phyloP scores from a whole-genome alignment of 306 rosid species.

The Corylus americana region DNA sequence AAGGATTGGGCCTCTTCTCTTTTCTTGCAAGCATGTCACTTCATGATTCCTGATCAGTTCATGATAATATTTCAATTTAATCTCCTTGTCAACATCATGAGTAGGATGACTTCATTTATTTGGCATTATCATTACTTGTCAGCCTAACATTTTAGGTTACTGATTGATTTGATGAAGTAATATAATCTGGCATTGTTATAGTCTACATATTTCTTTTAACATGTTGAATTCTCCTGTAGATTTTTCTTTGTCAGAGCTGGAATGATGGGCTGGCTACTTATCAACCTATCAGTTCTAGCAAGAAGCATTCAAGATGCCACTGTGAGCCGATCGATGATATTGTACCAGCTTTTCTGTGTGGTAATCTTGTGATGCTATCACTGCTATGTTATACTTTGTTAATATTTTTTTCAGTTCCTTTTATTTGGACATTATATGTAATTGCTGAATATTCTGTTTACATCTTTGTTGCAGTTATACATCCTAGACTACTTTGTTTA shows the following conservation, averaged over 20 bases:
- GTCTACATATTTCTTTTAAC: slow-evolving; percentile 8
- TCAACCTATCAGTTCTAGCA: slow-evolving; percentile 78
- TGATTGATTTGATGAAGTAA: slow-evolving; percentile 17
- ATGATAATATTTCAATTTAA: background rate
- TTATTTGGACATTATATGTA: slow-evolving; percentile 2
- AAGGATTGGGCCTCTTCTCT: background rate
- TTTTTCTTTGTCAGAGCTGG: slow-evolving; percentile 99
- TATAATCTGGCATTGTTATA: slow-evolving; percentile 20
- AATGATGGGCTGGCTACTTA: slow-evolving; percentile 95
- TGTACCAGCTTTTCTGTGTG: slow-evolving; percentile 76
- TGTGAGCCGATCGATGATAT: slow-evolving; percentile 73
- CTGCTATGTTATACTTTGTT: slow-evolving; percentile 10
- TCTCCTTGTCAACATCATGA: background rate
- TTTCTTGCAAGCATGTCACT: background rate
- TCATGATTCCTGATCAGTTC: background rate
- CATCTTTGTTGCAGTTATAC: slow-evolving; percentile 60
- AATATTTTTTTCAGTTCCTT: background rate
- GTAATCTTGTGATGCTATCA: slow-evolving; percentile 49
- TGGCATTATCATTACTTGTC: background rate
- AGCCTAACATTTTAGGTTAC: slow-evolving; percentile 4
- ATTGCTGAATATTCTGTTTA: slow-evolving; percentile 14
- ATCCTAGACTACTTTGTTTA: slow-evolving; percentile 84
- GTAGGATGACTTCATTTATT: slow-evolving; percentile 5
- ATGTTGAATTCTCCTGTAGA: slow-evolving; percentile 43
- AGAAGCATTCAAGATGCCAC: slow-evolving; percentile 63